These are phyloP conservation scores for Zea luxurians DNA, from an alignment of 176 grass and related monocot species.

Conservation along the genomic window DNA sequence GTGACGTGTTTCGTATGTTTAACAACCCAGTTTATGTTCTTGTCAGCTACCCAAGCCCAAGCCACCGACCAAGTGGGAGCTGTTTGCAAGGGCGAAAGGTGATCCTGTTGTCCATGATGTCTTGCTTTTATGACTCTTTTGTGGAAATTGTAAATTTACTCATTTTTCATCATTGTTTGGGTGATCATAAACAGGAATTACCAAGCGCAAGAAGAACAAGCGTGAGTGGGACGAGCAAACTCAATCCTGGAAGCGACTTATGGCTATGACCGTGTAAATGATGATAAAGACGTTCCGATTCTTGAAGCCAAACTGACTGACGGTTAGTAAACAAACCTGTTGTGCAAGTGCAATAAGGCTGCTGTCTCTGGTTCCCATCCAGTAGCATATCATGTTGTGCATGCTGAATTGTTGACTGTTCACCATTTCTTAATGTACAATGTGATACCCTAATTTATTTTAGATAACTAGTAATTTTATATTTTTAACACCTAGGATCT, in stretches of 20 bases:
- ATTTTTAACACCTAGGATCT: not conserved
- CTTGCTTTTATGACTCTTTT: not conserved
- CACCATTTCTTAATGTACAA: not conserved
- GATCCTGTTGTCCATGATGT: not conserved
- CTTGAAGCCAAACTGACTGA: constrained; percentile 76
- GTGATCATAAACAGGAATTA: constrained; percentile 57
- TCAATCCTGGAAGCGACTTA: constrained; percentile 77
- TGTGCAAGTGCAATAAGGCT: not conserved
- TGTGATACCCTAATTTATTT: not conserved
- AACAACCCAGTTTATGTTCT: not conserved
- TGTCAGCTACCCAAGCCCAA: constrained; percentile 78
- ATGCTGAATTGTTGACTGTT: not conserved
- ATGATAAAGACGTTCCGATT: constrained; percentile 86
- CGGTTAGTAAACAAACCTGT: constrained; percentile 38
- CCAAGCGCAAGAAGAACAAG: constrained; percentile 78
- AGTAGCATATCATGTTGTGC: not conserved
- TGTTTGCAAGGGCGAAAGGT: constrained; percentile 83
- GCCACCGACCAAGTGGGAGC: constrained; percentile 92
- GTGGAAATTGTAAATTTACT: not conserved
- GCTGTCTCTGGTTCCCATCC: not conserved
- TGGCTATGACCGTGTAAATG: constrained; percentile 94
- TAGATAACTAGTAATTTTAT: not conserved
- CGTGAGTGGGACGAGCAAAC: constrained; percentile 85
- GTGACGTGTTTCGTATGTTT: not conserved
- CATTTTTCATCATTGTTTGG: not conserved